Evolutionary conservation across 2,329 filamentous ascomycete species (phyloP), one percentile per base, ranked within the genome.

Genomic region (Cercospora sp.): DNA sequence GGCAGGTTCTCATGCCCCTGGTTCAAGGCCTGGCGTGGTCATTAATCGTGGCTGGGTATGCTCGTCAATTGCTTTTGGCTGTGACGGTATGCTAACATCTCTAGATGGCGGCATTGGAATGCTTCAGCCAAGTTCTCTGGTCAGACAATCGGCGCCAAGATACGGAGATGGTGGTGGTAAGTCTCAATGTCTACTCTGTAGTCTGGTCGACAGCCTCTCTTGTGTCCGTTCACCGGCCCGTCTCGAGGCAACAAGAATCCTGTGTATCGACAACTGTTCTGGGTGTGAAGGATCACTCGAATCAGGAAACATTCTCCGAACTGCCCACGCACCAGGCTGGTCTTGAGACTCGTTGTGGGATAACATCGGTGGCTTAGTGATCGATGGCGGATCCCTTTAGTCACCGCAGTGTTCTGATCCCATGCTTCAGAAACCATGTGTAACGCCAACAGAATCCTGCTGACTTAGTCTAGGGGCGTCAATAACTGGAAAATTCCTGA

Each of bases 1-100:
- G 32, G 10, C 34, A 96, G 91, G 84, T 97, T 68, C 80, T 97
- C 76, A 89, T 98, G 82, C 94, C 94, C 53, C 84, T 99, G 63
- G 84, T 91, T 4, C 95, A 98, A 81, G 95, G 95, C 58, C 85
- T 94, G 57, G 79, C 95, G n/a, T 97, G 94, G 86, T 95, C 94
- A 69, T 85, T 98, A 45, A 86, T 90, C 13, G 86, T 97, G 64
- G 88, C 88, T 57, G 66, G 70, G 72, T 95, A 69, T 37, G 55
- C 9, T 30, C 37, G 16, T 30, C 24, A 16, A 13, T 21, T n/a
- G 16, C 9, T 30, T 13, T n/a, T n/a, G 6, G 51, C n/a, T 21
- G 3, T 18, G n/a, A 21, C 40, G 18, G 21, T 16, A 24, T 63
- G 34, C 61, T 63, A 30, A 63, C 21, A 10, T 10, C 3, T 7